phyloP scores from a whole-genome alignment of 495 filamentous ascomycete genomes.

The Penicillium taxi region DNA sequence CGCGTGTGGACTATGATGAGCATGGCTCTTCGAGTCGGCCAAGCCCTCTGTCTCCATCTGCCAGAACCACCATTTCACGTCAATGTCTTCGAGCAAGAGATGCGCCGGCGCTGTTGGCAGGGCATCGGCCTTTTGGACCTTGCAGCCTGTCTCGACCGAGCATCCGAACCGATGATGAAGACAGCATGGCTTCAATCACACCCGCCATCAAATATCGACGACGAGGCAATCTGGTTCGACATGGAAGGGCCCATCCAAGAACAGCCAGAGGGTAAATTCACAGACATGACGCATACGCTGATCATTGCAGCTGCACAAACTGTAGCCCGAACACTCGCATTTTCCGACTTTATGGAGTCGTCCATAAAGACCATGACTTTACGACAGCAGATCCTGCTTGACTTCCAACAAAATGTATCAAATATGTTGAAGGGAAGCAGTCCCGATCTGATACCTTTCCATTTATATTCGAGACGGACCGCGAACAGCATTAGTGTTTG shows the following conservation, averaged over 20 bases:
- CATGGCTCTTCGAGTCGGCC: constrained; percentile 59
- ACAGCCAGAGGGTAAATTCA: constrained; percentile 19
- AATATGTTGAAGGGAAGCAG: constrained; percentile 18
- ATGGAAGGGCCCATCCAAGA: constrained; percentile 17
- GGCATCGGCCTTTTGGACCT: constrained; percentile 32
- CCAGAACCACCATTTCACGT: constrained; percentile 27
- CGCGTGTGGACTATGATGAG: constrained; percentile 54
- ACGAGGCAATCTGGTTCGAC: constrained; percentile 23
- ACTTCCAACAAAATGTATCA: constrained; percentile 21
- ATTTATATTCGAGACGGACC: constrained; percentile 20
- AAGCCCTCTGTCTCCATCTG: constrained; percentile 57
- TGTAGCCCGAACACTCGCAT: constrained; percentile 21
- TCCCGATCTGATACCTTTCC: constrained; percentile 19
- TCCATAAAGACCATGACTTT: constrained; percentile 15
- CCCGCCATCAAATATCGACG: constrained; percentile 26
- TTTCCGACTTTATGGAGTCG: constrained; percentile 21
- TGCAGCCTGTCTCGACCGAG: constrained; percentile 26
- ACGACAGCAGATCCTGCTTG: constrained; percentile 22
- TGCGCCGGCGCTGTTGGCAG: constrained; percentile 31
- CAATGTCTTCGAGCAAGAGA: constrained; percentile 25
- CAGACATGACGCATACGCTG: constrained; percentile 27
- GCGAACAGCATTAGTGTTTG: constrained; percentile 19
- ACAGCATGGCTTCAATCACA: constrained; percentile 21
- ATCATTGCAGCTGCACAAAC: constrained; percentile 20
- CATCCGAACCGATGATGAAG: constrained; percentile 36